phyloP scores from a whole-genome alignment of 495 filamentous ascomycete species.

The Pseudotulostoma volvatum region DNA sequence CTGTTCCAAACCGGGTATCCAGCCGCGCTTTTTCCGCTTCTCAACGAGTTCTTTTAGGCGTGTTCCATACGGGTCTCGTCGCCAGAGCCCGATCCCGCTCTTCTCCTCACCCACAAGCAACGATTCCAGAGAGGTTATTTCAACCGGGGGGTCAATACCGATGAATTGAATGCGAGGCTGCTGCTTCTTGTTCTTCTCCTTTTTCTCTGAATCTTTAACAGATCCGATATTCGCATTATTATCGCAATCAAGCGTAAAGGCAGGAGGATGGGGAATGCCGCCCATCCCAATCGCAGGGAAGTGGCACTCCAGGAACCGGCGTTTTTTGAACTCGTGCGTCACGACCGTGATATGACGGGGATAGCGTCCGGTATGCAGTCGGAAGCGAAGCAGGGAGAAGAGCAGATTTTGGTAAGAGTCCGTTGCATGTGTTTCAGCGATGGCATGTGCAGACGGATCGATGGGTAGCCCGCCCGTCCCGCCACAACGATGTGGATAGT shows the following conservation, averaged over 20 bases:
- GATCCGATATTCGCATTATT: neutral
- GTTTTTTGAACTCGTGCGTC: conserved; percentile 58
- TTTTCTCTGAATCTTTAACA: neutral
- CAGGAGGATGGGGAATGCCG: no score
- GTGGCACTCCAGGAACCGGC: conserved; percentile 51
- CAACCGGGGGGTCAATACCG: conserved; percentile 53
- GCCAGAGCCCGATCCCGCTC: conserved; percentile 30
- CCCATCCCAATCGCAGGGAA: conserved; percentile 44
- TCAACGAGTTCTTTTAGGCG: conserved; percentile 13
- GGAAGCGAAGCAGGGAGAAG: conserved; percentile 50
- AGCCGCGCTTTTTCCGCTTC: conserved; percentile 27
- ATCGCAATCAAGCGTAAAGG: no score
- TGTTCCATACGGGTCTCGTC: conserved; percentile 28
- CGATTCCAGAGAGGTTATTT: conserved; percentile 30
- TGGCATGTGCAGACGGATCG: conserved; percentile 10
- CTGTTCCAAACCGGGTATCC: conserved; percentile 17
- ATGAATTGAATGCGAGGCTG: conserved; percentile 17
- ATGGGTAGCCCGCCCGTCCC: neutral
- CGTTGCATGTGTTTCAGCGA: conserved; percentile 48
- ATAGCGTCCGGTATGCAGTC: conserved; percentile 20
- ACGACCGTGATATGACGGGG: conserved; percentile 44
- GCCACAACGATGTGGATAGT: no score
- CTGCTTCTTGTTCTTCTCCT: neutral
- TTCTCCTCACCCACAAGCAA: conserved; percentile 25
- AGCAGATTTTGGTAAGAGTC: conserved; percentile 69